Evolutionary conservation across 1,139 yeast genomes (phyloP).

Genomic region (Saccharomycopsis crataegensis): DNA sequence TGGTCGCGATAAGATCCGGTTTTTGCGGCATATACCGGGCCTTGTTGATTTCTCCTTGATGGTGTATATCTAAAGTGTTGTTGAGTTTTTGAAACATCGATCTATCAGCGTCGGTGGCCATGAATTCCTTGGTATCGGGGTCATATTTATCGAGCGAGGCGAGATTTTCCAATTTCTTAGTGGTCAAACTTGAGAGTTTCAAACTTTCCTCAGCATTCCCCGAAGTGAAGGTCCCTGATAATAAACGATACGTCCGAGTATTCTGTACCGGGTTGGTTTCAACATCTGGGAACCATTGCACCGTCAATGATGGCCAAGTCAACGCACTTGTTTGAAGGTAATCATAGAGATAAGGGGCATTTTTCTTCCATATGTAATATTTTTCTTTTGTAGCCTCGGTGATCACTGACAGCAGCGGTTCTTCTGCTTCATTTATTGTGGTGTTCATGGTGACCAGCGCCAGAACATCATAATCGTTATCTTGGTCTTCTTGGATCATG

Average conservation of each 20-base stretch:
- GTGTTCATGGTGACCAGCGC: no score
- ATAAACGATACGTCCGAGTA: slow-evolving; percentile 33
- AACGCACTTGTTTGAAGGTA: slow-evolving; percentile 73
- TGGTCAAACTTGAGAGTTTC: slow-evolving; percentile 25
- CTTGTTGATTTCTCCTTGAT: slow-evolving; percentile 61
- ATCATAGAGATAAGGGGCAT: slow-evolving; percentile 73
- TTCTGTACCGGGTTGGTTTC: slow-evolving; percentile 18
- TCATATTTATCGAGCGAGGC: slow-evolving; percentile 24
- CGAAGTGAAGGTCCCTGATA: slow-evolving; percentile 84
- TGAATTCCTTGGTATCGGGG: slow-evolving; percentile 26
- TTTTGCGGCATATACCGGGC: slow-evolving; percentile 80
- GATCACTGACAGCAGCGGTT: background rate
- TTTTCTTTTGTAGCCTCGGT: slow-evolving; percentile 42
- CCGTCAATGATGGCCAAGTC: slow-evolving; percentile 74
- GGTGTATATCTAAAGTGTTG: slow-evolving; percentile 43
- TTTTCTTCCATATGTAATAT: slow-evolving; percentile 71
- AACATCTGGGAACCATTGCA: slow-evolving; percentile 63
- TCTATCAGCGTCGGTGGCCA: slow-evolving; percentile 23
- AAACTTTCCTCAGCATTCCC: slow-evolving; percentile 72
- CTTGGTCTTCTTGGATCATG: background rate
- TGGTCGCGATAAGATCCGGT: slow-evolving; percentile 61
- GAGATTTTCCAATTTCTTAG: slow-evolving; percentile 28
- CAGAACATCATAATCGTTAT: no score
- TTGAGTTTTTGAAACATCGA: slow-evolving; percentile 26
- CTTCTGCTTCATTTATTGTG: no score